A percentile compares a stretch with the other conserved stretches of the same genome.
These are phyloP conservation scores for Mycena albidolilacea DNA, from an alignment of 768 basidiomycete genomes.

Conservation along the genomic window DNA sequence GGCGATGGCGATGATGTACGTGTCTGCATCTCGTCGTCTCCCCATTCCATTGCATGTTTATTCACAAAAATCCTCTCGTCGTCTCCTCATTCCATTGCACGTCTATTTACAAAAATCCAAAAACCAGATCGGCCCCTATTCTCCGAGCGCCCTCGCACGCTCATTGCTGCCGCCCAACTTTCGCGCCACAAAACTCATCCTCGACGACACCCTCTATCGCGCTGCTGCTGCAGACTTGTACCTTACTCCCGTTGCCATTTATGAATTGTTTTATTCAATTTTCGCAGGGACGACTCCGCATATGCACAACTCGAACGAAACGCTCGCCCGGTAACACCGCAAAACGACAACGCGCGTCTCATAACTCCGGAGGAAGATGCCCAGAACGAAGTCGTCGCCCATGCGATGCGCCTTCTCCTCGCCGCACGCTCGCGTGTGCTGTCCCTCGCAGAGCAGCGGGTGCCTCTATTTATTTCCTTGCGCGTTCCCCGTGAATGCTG, in stretches of 20 bases:
- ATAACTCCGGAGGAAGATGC: slow-evolving; percentile 68
- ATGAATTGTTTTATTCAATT: neutral
- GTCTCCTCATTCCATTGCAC: neutral
- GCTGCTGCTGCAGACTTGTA: slow-evolving; percentile 65
- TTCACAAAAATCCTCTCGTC: neutral
- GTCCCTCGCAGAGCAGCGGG: slow-evolving; percentile 82
- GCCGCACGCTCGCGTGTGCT: slow-evolving; percentile 80
- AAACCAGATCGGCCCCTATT: slow-evolving; percentile 85
- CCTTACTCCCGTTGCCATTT: slow-evolving; percentile 41
- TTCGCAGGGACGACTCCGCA: slow-evolving; percentile 59
- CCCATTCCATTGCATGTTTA: neutral
- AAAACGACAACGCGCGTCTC: slow-evolving; percentile 40
- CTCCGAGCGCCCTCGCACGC: slow-evolving; percentile 79
- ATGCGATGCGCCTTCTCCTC: slow-evolving; percentile 78
- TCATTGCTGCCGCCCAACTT: slow-evolving; percentile 85
- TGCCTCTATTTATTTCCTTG: slow-evolving; percentile 43
- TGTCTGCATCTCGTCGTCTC: slow-evolving; percentile 28
- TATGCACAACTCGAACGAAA: slow-evolving; percentile 49
- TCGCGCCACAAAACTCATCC: slow-evolving; percentile 77
- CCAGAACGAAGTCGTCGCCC: slow-evolving; percentile 70
- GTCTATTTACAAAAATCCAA: slow-evolving; percentile 1
- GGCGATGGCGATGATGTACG: slow-evolving; percentile 87
- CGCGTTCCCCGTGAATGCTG: slow-evolving; percentile 7
- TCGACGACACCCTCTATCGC: slow-evolving; percentile 73
- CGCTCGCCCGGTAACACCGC: slow-evolving; percentile 15